Percentiles rank a stretch among this genome's conserved stretches.
Conservation (phyloP, 345 rosid species). For the Geranium brycei region DNA sequence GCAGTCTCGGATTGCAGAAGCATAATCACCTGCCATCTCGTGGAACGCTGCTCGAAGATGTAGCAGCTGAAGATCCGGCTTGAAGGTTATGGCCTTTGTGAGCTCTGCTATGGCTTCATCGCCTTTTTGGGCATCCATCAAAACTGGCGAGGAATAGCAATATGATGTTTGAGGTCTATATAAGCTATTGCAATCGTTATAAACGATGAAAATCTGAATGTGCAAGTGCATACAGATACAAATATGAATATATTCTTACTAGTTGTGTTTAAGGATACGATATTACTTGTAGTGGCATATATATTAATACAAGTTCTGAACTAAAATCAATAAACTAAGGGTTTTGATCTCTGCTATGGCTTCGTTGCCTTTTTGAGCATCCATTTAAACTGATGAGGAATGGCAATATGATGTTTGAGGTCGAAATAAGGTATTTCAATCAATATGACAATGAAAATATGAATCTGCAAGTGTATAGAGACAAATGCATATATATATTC, state of each 20-base stretch:
- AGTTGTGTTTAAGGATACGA: no score
- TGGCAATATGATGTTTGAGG: not conserved
- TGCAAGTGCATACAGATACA: not conserved
- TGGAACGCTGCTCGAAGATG: slow-evolving; percentile 91
- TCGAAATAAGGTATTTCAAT: not conserved
- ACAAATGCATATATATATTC: not conserved
- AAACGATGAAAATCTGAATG: not conserved
- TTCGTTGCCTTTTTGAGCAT: no score
- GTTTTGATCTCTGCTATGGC: no score
- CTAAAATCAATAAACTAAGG: no score
- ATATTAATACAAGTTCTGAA: no score
- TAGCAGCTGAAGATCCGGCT: slow-evolving; percentile 83
- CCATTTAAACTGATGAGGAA: no score
- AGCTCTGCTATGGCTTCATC: slow-evolving; percentile 81
- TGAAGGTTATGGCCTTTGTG: slow-evolving; percentile 61
- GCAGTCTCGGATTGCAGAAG: slow-evolving; percentile 55
- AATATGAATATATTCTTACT: not conserved
- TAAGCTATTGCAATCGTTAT: not conserved
- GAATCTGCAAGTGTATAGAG: no score
- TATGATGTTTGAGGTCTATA: not conserved
- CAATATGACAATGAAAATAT: no score
- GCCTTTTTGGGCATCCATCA: slow-evolving; percentile 95
- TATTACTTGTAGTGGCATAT: no score
- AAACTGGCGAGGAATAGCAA: slow-evolving; percentile 34
- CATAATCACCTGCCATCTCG: slow-evolving; percentile 59